Base-by-base conservation (phyloP, 2,329 filamentous ascomycete genomes). In the Alternaria triticina region DNA sequence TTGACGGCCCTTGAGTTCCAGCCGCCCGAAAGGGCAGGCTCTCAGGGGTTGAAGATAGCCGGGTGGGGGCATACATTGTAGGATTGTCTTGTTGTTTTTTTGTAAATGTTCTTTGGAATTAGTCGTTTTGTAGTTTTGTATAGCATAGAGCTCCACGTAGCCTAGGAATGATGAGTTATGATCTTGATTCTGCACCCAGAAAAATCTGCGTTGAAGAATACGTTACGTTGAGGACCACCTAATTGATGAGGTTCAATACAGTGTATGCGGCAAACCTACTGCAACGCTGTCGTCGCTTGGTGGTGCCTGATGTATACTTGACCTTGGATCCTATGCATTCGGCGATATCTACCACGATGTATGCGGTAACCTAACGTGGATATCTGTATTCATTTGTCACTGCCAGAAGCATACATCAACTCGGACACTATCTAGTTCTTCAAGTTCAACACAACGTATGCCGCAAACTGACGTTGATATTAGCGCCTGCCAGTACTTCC, bases 11-110 rank as follows among this genome's bases (percentile, higher is more conserved):
- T 20, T 54, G 56, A 55, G 62, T 67, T 57, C 62, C 40, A 71
- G 69, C 61, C 60, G 62, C 69, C 62, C 36, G 47, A 27, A 58
- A 65, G 60, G 67, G 64, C 54, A 61, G 67, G 65, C 69, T 70
- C 69, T 67, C 62, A n/a, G 30, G 36, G 54, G 23, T 62, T 36
- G 44, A 68, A 70, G 49, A 66, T 64, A 62, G 67, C 61, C 61
- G 52, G 57, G 57, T 45, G 13, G 30, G 54, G 52, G n/a, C 20
- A 12, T 9, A 51, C 30, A 5, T 46, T 40, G 30, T n/a, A 8
- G 54, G 40, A 22, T n/a, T 36, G 36, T 28, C 27, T 43, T 36
- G 13, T 17, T 49, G 22, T 40, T 50, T 17, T 40, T 22, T 8
- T 47, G 54, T 49, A 46, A 10, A 11, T 15, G 12, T 54, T 20